Conservation (phyloP, 2,329 filamentous ascomycete species). For the Venturia pyrina region DNA sequence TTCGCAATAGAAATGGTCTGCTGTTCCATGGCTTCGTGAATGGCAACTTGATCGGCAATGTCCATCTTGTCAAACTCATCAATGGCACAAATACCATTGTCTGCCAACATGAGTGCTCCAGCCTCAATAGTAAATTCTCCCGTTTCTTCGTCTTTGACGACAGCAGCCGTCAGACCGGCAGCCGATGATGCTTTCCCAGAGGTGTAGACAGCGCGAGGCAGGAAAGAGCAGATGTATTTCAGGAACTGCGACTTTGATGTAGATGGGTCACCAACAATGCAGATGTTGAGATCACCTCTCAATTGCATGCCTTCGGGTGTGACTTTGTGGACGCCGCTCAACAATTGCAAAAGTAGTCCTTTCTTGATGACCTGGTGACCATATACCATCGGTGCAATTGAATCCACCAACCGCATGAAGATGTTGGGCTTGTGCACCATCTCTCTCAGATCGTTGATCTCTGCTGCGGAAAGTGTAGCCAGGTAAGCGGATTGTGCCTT, state of each 20-base stretch:
- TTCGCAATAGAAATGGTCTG: slow-evolving; percentile 99
- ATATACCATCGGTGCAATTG: slow-evolving; percentile 92
- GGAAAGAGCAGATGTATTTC: slow-evolving; percentile 83
- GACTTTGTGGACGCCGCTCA: slow-evolving; percentile 88
- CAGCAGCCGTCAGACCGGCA: slow-evolving; percentile 91
- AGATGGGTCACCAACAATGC: slow-evolving; percentile 91
- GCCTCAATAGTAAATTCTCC: slow-evolving; percentile 98
- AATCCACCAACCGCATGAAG: slow-evolving; percentile 84
- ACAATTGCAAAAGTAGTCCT: slow-evolving; percentile 81
- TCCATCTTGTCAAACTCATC: slow-evolving; percentile 99
- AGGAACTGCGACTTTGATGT: slow-evolving; percentile 97
- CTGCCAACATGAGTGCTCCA: slow-evolving; percentile 90
- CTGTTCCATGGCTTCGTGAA: slow-evolving; percentile 99
- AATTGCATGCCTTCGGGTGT: slow-evolving; percentile 93
- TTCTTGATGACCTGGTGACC: slow-evolving; percentile 98
- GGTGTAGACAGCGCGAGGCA: slow-evolving; percentile 95
- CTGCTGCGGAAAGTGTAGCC: slow-evolving; percentile 70
- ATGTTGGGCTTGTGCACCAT: slow-evolving; percentile 97
- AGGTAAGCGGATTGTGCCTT: slow-evolving; percentile 81
- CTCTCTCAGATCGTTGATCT: slow-evolving; percentile 82
- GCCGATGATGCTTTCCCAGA: slow-evolving; percentile 96
- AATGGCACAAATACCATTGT: slow-evolving; percentile 96
- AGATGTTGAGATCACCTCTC: slow-evolving; percentile 97
- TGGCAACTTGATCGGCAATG: slow-evolving; percentile 90
- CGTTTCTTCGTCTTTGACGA: slow-evolving; percentile 96